Conservation (phyloP, 2,329 filamentous ascomycete species). For the Penicillium olsonii region DNA sequence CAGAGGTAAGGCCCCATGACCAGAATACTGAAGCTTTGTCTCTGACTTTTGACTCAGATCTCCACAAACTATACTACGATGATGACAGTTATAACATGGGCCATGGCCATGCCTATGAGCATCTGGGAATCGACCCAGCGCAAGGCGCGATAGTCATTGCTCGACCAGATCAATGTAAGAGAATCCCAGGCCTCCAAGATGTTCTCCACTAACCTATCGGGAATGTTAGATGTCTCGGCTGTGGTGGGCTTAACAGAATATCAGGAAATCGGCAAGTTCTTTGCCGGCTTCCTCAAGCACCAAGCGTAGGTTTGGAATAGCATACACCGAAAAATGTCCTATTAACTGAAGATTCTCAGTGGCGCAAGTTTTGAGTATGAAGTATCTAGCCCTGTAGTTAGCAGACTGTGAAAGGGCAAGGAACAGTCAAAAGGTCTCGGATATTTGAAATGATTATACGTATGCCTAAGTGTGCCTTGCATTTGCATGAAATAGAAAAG, state of each 20-base stretch:
- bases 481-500: too few relatives aligned
- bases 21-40: background rate
- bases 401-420: background rate
- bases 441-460: too few relatives aligned
- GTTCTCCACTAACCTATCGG: background rate
- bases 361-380: background rate
- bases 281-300: slow-evolving; percentile 33
- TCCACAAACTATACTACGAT: slow-evolving; percentile 61
- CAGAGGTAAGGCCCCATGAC: slow-evolving; percentile 46
- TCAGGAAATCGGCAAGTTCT: slow-evolving; percentile 36
- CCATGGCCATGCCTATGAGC: slow-evolving; percentile 59
- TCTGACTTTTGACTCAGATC: slow-evolving; percentile 42
- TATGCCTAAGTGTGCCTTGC: too few relatives aligned
- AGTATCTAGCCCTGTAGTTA: background rate
- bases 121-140: slow-evolving; percentile 53
- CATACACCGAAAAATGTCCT: background rate
- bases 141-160: slow-evolving; percentile 55
- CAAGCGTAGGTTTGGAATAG: slow-evolving; percentile 16
- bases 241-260: slow-evolving; percentile 36
- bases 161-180: slow-evolving; percentile 63
- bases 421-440: too few relatives aligned
- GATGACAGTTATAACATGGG: slow-evolving; percentile 58
- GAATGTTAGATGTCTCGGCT: slow-evolving; percentile 41
- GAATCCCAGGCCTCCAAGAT: background rate
- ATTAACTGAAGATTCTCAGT: background rate